A percentile compares a stretch with the other conserved stretches of the same genome.
phyloP scores from a whole-genome alignment of 805 yeast genomes.

The Saccharomycopsis sp. region DNA sequence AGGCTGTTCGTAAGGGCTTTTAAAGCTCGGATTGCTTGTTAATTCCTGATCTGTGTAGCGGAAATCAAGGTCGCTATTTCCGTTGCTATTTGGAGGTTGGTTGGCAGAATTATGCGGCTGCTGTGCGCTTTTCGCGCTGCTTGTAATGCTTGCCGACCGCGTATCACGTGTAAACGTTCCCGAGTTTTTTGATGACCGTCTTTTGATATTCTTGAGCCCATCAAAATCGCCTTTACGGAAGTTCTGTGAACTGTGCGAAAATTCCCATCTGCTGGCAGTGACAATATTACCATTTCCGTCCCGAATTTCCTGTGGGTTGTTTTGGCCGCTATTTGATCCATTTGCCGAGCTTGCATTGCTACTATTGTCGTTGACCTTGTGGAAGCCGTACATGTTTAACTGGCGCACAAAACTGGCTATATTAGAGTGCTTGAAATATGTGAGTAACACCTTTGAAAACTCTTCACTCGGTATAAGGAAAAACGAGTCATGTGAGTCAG shows the following conservation, averaged over 20 bases:
- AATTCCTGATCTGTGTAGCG: neutral
- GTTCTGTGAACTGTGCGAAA: constrained; percentile 71
- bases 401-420: constrained; percentile 76
- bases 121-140: neutral
- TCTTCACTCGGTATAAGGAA: constrained; percentile 80
- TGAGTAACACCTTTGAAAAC: constrained; percentile 62
- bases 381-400: constrained; percentile 77
- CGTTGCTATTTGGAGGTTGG: neutral
- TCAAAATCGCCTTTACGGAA: constrained; percentile 81
- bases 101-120: neutral
- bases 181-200: constrained; percentile 51
- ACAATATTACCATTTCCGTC: neutral
- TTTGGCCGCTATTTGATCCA: constrained; percentile 20
- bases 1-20: too few relatives aligned
- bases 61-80: neutral
- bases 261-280: constrained; percentile 60
- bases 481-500: constrained; percentile 62
- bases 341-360: neutral
- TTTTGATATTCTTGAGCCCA: constrained; percentile 64
- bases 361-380: constrained; percentile 54
- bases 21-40: neutral
- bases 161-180: neutral
- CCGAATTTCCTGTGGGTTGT: constrained; percentile 1
- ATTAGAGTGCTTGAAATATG: constrained; percentile 74
- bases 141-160: neutral